phyloP scores from a whole-genome alignment of 495 filamentous ascomycete genomes.

The Aspergillus olivimuriae region DNA sequence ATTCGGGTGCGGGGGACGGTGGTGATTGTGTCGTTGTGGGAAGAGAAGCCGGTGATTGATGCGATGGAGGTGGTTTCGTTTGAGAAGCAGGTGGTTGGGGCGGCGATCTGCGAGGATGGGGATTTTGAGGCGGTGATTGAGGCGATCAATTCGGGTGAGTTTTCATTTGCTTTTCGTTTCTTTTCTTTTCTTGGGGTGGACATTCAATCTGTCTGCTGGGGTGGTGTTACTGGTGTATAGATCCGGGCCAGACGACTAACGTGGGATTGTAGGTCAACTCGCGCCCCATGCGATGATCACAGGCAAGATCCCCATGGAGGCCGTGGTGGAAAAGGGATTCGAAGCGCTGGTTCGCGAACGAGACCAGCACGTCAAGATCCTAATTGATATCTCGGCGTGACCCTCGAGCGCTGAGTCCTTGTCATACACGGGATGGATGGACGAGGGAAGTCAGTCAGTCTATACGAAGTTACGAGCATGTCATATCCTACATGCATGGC shows the following conservation, averaged over 20 bases:
- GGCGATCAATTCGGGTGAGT: constrained; percentile 42
- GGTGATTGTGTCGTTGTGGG: constrained; percentile 60
- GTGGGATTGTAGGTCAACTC: constrained; percentile 32
- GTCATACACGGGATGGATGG: too few species aligned
- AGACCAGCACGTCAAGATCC: constrained; percentile 43
- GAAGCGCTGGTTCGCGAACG: constrained; percentile 48
- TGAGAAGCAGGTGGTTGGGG: constrained; percentile 42
- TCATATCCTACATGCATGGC: too few species aligned
- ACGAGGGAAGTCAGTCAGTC: too few species aligned
- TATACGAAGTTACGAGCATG: too few species aligned
- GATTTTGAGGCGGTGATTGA: constrained; percentile 51
- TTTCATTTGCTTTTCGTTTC: not conserved
- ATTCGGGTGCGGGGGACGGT: constrained; percentile 48
- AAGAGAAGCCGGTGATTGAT: constrained; percentile 39
- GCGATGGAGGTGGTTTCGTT: constrained; percentile 43
- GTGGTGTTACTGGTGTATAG: not conserved
- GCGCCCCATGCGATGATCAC: constrained; percentile 56
- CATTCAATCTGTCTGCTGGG: not conserved
- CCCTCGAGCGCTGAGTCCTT: too few species aligned
- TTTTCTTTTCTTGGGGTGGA: not conserved
- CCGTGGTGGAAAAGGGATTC: constrained; percentile 54
- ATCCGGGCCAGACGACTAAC: not conserved
- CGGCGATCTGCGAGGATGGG: constrained; percentile 47
- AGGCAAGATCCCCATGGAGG: constrained; percentile 42
- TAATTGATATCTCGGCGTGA: constrained; percentile 14